phyloP scores from a whole-genome alignment of 2,329 filamentous ascomycete species.

The Torrubiella hemipterigena region DNA sequence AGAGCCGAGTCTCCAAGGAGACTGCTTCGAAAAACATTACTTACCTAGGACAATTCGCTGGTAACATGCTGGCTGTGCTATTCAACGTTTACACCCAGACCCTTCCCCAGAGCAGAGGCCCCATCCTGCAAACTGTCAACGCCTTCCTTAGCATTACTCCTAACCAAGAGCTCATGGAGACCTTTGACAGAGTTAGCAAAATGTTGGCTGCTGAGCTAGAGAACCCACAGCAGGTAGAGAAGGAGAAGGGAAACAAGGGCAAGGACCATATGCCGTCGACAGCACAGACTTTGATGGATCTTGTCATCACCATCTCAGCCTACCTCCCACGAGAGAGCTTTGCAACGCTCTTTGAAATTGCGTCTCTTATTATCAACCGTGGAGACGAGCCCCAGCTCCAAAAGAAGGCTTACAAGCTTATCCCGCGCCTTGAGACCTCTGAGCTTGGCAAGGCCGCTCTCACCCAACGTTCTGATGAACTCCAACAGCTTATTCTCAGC shows the following conservation, averaged over 20 bases:
- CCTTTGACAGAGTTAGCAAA: conserved; percentile 74
- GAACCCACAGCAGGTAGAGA: conserved; percentile 34
- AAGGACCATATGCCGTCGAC: conserved; percentile 76
- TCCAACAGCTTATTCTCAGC: conserved; percentile 69
- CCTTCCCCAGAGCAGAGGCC: conserved; percentile 79
- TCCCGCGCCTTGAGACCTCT: conserved; percentile 78
- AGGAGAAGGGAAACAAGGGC: conserved; percentile 53
- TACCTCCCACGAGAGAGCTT: conserved; percentile 87
- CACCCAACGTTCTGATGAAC: conserved; percentile 58
- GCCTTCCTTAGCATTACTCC: conserved; percentile 84
- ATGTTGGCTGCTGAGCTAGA: conserved; percentile 67
- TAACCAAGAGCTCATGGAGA: conserved; percentile 66
- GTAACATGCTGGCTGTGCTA: conserved; percentile 87
- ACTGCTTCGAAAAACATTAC: conserved; percentile 68
- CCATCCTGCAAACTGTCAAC: conserved; percentile 89
- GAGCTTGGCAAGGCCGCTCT: conserved; percentile 67
- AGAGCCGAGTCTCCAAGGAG: conserved; percentile 64
- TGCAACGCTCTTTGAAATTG: conserved; percentile 72
- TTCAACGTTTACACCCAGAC: conserved; percentile 99
- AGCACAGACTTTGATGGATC: conserved; percentile 88
- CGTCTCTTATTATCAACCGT: conserved; percentile 69
- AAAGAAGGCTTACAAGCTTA: conserved; percentile 98
- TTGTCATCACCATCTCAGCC: conserved; percentile 90
- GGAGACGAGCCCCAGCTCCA: conserved; percentile 82
- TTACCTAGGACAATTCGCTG: conserved; percentile 68